These are phyloP conservation scores for Annulohypoxylon maeteangense DNA, from an alignment of 495 filamentous ascomycete genomes.

Conservation along the genomic window DNA sequence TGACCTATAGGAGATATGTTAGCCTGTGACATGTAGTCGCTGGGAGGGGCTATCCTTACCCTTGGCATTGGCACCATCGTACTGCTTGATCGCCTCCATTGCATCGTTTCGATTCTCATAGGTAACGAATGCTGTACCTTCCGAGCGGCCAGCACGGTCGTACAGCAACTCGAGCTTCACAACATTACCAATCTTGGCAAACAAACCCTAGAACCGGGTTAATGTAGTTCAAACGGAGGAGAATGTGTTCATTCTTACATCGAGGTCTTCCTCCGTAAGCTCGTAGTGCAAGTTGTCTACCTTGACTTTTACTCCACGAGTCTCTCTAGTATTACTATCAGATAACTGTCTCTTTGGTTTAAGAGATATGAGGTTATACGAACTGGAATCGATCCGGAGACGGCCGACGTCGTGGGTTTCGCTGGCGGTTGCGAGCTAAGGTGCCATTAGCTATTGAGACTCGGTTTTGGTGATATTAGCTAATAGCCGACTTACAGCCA, in stretches of 20 bases:
- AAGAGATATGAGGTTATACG: constrained; percentile 30
- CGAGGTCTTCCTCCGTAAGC: constrained; percentile 84
- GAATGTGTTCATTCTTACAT: constrained; percentile 61
- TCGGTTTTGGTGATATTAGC: constrained; percentile 26
- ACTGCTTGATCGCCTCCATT: constrained; percentile 77
- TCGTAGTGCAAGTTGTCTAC: constrained; percentile 97
- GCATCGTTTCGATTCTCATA: constrained; percentile 78
- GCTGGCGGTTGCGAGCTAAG: constrained; percentile 53
- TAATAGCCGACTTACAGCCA: constrained; percentile 50
- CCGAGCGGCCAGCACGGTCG: constrained; percentile 90
- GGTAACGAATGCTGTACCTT: constrained; percentile 86
- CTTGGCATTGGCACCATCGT: constrained; percentile 90
- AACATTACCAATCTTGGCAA: constrained; percentile 79
- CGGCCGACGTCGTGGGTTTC: constrained; percentile 52
- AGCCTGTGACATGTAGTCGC: constrained; percentile 16
- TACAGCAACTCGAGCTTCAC: constrained; percentile 77
- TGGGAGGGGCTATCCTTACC: constrained; percentile 53
- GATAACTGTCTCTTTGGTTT: constrained; percentile 10
- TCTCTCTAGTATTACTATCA: constrained; percentile 41
- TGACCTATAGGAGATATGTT: constrained; percentile 61
- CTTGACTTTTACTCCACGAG: constrained; percentile 74
- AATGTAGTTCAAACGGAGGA: constrained; percentile 2
- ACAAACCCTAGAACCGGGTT: constrained; percentile 71
- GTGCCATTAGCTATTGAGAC: constrained; percentile 47
- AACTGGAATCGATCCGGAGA: constrained; percentile 65